A percentile compares a stretch with the other conserved stretches of the same genome.
phyloP scores from a whole-genome alignment of 192 early-diverging fungal species.

The Gigaspora rosea region DNA sequence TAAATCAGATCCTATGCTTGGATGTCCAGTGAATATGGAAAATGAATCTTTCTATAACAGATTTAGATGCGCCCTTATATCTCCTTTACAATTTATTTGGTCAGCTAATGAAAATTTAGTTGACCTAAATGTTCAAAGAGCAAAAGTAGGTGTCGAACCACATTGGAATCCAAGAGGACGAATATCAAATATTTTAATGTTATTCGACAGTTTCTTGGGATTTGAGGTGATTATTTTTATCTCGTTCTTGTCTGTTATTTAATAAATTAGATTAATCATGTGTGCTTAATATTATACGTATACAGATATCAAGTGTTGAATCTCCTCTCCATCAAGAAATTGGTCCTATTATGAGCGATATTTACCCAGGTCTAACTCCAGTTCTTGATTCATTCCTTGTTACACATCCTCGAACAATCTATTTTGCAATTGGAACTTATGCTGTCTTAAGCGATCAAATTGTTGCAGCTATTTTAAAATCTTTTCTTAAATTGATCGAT shows the following conservation, averaged over 20 bases:
- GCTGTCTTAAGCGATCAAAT: slow-evolving; percentile 10
- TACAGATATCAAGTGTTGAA: background rate
- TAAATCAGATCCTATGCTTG: slow-evolving; percentile 8
- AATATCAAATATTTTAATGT: background rate
- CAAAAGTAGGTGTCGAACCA: background rate
- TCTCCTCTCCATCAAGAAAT: slow-evolving; percentile 13
- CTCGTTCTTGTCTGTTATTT: too few species aligned
- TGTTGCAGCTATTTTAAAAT: slow-evolving; percentile 25
- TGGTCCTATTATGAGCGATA: slow-evolving; percentile 40
- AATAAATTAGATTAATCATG: too few species aligned
- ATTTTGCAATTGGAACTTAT: slow-evolving; percentile 40
- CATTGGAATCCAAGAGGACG: background rate
- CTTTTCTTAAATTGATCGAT: slow-evolving; percentile 35
- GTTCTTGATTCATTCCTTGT: slow-evolving; percentile 14
- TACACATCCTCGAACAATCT: slow-evolving; percentile 23
- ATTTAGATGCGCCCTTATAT: background rate
- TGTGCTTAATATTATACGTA: background rate
- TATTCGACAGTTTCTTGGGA: slow-evolving; percentile 18
- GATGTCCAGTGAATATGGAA: slow-evolving; percentile 24
- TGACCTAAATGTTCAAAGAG: slow-evolving; percentile 1
- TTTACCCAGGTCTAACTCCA: slow-evolving; percentile 6
- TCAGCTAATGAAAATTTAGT: too few species aligned
- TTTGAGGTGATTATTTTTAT: background rate
- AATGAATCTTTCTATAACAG: too few species aligned
- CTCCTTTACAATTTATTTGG: background rate